phyloP scores from a whole-genome alignment of 768 basidiomycete genomes.

The Mycena galericulata region DNA sequence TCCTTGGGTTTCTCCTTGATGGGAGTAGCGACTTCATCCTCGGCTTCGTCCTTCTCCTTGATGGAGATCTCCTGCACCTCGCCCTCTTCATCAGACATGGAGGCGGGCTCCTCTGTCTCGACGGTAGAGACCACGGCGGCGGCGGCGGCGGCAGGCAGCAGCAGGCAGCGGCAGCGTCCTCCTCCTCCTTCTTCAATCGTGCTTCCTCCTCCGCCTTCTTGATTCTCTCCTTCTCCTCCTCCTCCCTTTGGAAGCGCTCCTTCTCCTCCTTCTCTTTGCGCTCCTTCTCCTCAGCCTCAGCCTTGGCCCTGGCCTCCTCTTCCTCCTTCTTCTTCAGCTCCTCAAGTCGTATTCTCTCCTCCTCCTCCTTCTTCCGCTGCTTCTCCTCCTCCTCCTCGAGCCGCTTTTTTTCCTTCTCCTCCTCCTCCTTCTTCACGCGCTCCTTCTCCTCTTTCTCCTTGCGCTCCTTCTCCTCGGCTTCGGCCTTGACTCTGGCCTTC shows the following conservation, averaged over 20 bases:
- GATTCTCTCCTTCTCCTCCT: slow-evolving; percentile 44
- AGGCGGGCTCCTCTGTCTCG: slow-evolving; percentile 37
- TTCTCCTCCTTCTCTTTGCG: slow-evolving; percentile 48
- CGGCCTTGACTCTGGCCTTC: slow-evolving; percentile 46
- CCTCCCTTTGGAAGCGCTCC: slow-evolving; percentile 44
- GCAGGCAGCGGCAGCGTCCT: slow-evolving; percentile 35
- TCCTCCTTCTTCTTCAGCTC: slow-evolving; percentile 47
- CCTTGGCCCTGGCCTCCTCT: slow-evolving; percentile 58
- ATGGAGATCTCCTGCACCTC: slow-evolving; percentile 53
- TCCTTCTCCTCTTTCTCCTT: slow-evolving; percentile 53
- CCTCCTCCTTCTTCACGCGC: slow-evolving; percentile 50
- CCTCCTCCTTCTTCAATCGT: slow-evolving; percentile 49
- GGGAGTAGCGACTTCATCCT: slow-evolving; percentile 49
- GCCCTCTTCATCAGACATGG: slow-evolving; percentile 45
- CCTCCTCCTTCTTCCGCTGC: slow-evolving; percentile 39
- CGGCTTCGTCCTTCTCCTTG: slow-evolving; percentile 56
- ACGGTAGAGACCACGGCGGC: slow-evolving; percentile 15
- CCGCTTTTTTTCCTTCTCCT: slow-evolving; percentile 49
- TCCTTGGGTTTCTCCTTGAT: slow-evolving; percentile 59
- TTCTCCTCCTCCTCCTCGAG: slow-evolving; percentile 44
- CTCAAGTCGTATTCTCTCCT: slow-evolving; percentile 40
- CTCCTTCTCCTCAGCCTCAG: slow-evolving; percentile 56
- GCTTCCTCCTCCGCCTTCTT: slow-evolving; percentile 47
- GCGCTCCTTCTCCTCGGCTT: slow-evolving; percentile 55
- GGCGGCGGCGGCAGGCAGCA: too few species aligned